These are phyloP conservation scores for Boletus mariae DNA, from an alignment of 1,284 basidiomycete species.

Conservation along the genomic window DNA sequence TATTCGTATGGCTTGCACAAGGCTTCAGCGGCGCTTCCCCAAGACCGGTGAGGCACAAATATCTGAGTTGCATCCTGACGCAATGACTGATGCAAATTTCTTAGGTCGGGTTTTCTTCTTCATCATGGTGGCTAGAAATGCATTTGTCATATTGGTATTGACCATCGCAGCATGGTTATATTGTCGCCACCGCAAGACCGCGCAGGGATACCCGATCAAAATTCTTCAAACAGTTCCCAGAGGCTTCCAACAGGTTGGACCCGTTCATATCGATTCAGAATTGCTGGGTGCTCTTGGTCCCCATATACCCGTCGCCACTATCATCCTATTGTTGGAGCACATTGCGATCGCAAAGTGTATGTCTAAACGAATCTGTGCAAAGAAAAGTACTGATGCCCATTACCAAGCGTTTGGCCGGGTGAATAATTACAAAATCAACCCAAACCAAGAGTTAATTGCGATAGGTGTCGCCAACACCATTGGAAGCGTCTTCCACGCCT, in stretches of 20 bases:
- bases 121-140: constrained; percentile 79
- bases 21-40: constrained; percentile 65
- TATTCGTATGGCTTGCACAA: constrained; percentile 66
- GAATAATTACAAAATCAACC: constrained; percentile 97
- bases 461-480: constrained; percentile 94
- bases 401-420: constrained; percentile 85
- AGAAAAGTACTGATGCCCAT: constrained; percentile 10
- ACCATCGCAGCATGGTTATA: constrained; percentile 86
- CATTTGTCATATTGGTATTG: constrained; percentile 80
- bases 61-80: neutral
- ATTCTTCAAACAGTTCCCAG: constrained; percentile 83
- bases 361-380: neutral
- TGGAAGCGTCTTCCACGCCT: constrained; percentile 85
- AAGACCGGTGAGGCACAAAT: constrained; percentile 44
- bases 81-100: neutral
- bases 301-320: constrained; percentile 88
- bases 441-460: constrained; percentile 95
- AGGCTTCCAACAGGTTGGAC: constrained; percentile 76
- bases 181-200: constrained; percentile 57
- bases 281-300: constrained; percentile 72
- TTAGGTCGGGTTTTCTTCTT: constrained; percentile 87
- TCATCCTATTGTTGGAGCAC: constrained; percentile 94
- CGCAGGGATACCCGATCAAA: constrained; percentile 77
- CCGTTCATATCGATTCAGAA: constrained; percentile 60
- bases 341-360: constrained; percentile 92